phyloP scores from a whole-genome alignment of 305 asterid species.

The Coffea humblotiana region DNA sequence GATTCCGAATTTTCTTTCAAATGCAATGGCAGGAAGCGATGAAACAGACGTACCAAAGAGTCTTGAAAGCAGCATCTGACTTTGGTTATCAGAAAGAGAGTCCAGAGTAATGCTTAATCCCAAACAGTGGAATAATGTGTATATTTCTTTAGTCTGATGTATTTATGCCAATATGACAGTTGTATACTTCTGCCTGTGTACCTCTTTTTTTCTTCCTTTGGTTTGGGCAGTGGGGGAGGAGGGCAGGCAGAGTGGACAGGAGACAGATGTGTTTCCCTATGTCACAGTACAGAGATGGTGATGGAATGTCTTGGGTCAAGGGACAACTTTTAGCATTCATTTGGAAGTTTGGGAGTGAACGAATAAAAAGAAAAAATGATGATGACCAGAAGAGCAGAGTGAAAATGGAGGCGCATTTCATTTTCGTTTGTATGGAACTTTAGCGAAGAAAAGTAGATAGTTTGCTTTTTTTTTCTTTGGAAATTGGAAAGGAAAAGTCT shows the following conservation, averaged over 20 bases:
- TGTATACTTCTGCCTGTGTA: not conserved
- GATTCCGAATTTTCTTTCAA: not conserved
- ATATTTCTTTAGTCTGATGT: not conserved
- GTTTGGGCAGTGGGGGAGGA: not conserved
- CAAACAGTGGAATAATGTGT: not conserved
- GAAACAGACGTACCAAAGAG: conserved; percentile 90
- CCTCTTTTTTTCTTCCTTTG: not conserved
- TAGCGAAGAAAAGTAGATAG: not conserved
- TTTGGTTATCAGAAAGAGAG: conserved; percentile 93
- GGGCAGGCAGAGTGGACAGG: not conserved
- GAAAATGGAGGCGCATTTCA: not conserved
- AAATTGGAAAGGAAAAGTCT: not conserved
- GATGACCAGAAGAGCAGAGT: not conserved
- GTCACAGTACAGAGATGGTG: not conserved
- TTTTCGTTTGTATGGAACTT: not conserved
- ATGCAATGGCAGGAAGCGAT: conserved; percentile 73
- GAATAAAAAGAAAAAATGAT: not conserved
- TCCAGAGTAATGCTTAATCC: conserved; percentile 74
- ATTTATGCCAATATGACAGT: not conserved
- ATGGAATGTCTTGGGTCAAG: not conserved
- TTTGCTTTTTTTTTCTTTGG: not conserved
- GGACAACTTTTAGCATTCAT: not conserved
- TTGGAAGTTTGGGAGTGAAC: not conserved
- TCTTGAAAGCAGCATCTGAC: conserved; percentile 82
- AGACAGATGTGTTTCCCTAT: not conserved